Percentiles rank a stretch among this genome's conserved stretches.
Evolutionary conservation across 805 yeast genomes (phyloP).

Genomic region (Saccharomycopsis sp.): DNA sequence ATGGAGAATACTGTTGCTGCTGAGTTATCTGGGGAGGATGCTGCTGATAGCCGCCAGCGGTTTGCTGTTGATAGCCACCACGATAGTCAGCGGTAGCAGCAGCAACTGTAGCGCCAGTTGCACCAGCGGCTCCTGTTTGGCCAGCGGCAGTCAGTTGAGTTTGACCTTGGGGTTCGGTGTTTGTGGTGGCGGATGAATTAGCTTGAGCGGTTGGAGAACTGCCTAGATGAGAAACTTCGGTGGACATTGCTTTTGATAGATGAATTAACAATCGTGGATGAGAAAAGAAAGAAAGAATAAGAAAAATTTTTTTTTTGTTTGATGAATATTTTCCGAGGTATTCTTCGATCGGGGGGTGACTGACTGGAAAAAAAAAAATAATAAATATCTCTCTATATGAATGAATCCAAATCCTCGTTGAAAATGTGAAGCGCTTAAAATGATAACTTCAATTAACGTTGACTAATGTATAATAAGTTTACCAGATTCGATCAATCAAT

Average conservation of each 20-base stretch:
- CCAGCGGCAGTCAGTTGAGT: not conserved
- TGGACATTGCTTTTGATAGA: not conserved
- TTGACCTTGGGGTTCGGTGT: not conserved
- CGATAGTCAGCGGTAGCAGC: slow-evolving; percentile 3
- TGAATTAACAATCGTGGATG: not conserved
- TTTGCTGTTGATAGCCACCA: slow-evolving; percentile 6
- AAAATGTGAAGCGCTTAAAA: no score
- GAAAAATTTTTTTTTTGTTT: no score
- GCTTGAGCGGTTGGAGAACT: not conserved
- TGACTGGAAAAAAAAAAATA: no score
- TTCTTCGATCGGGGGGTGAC: no score
- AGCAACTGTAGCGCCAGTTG: slow-evolving; percentile 19
- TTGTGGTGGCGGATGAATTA: not conserved
- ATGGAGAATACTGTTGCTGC: not conserved
- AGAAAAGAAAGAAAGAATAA: not conserved
- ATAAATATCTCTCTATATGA: no score
- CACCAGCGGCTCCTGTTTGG: slow-evolving; percentile 4
- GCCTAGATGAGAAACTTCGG: not conserved
- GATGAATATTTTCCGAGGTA: no score
- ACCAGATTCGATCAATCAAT: no score
- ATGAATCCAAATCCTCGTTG: no score
- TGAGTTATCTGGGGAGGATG: no score
- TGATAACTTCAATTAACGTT: no score
- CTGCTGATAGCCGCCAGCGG: no score
- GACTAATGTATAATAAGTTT: no score